Base-by-base conservation (phyloP, 139 green algal genomes). In the Marvania coccoides region DNA sequence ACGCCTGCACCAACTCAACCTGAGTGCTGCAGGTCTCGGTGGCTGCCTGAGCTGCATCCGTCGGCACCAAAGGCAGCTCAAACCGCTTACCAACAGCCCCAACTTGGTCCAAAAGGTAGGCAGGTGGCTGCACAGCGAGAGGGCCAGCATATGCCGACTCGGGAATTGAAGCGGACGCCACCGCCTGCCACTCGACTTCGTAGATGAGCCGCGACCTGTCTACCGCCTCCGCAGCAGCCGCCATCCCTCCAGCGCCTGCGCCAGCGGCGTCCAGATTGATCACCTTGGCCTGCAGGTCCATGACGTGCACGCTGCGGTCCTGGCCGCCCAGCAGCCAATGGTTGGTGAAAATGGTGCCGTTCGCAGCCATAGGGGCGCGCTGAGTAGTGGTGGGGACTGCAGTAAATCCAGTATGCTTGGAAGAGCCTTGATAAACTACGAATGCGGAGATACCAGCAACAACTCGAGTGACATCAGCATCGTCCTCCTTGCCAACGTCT, bases 141-240 rank as follows among this genome's bases (percentile, higher is more conserved):
- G 42, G 42, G 42, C 19, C 42, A n/a, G n/a, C n/a, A n/a, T n/a
- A n/a, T n/a, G n/a, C n/a, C n/a, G n/a, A n/a, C n/a, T n/a, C n/a
- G n/a, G n/a, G n/a, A n/a, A n/a, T n/a, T n/a, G n/a, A n/a, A n/a
- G n/a, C n/a, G 19, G 12, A 28, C 33, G 24, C 23, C 6, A 36
- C 6, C 33, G 23, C 60, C 55, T 75, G 69, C 70, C 70, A 76
- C 7, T 73, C 38, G 1, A 23, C 38, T 30, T 70, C 63, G 14
- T 76, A 76, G 2, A 76, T 39, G 3, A 75, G 3, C 1, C 37
- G 30, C 6, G 12, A 39, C 10, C 54, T 14, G 58, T 75, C 61
- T n/a, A 28, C 39, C 28, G 30, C 47, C 10, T 47, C 33, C 2
- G 48, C 33, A 1, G 14, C 45, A 37, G 2, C 15, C 2, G 33